Evolutionary conservation across 2,329 filamentous ascomycete genomes (phyloP).

Genomic region (Penicillium decumbens): DNA sequence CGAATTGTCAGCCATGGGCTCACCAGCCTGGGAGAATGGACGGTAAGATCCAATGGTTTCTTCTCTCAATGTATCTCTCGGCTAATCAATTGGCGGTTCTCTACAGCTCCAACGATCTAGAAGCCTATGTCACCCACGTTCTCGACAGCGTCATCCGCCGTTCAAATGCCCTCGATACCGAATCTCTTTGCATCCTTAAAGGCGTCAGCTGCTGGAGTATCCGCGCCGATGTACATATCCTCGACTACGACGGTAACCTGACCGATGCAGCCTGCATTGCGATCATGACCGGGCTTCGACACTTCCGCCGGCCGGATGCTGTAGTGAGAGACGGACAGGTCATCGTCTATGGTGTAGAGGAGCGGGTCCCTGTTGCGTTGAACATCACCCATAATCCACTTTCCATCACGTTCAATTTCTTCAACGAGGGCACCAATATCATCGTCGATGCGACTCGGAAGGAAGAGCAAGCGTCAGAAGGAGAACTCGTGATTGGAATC

Average conservation of each 20-base stretch:
- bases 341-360: constrained; percentile 75
- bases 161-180: constrained; percentile 87
- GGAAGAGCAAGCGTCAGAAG: constrained; percentile 56
- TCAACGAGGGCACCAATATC: constrained; percentile 46
- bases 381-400: constrained; percentile 90
- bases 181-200: constrained; percentile 89
- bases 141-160: constrained; percentile 93
- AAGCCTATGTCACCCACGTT: constrained; percentile 78
- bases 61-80: neutral
- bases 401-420: constrained; percentile 86
- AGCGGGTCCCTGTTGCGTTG: constrained; percentile 84
- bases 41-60: constrained; percentile 46
- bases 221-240: constrained; percentile 83
- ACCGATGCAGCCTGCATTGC: constrained; percentile 82
- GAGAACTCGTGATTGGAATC: constrained; percentile 71
- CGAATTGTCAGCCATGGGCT: constrained; percentile 87
- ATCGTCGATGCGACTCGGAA: constrained; percentile 45
- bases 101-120: constrained; percentile 68
- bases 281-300: constrained; percentile 79
- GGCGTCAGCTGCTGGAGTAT: constrained; percentile 88
- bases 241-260: constrained; percentile 86
- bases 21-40: constrained; percentile 82
- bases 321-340: constrained; percentile 78
- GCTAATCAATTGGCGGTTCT: constrained; percentile 9
- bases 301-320: constrained; percentile 88